Base-by-base conservation (phyloP, 2,329 filamentous ascomycete species). In the Exophiala viscosa region DNA sequence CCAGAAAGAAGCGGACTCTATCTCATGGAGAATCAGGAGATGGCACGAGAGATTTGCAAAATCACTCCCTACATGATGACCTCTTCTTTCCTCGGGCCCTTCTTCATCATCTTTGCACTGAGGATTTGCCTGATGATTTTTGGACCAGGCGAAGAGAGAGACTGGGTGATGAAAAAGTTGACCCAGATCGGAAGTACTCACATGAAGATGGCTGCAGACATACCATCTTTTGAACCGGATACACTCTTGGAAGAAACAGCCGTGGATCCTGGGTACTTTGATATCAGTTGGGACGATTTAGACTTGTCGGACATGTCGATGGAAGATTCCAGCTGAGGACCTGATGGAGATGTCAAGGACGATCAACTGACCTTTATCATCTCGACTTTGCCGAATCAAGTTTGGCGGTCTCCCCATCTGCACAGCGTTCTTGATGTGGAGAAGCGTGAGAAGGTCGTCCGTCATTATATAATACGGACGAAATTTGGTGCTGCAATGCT, bases 71-170 rank as follows among this genome's bases (percentile, higher is more conserved):
- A 45, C 50, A 64, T 64, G 61, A 36, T 62, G 43, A 61, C 49
- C 10, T 64, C 60, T 3, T 62, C 59, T 3, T 64, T 64, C 39
- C 54, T 60, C 2, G 61, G 61, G 11, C 61, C 61, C 3, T 64
- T 62, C 42, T 61, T 59, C 49, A 46, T 59, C 45, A 61, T 56
- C 20, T 64, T 62, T 42, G 61, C 54, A 36, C 44, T 64, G 10
- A 51, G 61, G 32, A 40, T 61, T 1, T 59, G 57, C 41, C 45
- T 63, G 42, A 36, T 58, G 34, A 52, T 58, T 8, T 58, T 63
- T 34, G 57, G 61, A 36, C 55, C 53, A 5, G 55, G 54, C 5
- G 31, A 28, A 10, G 57, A 62, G 40, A 48, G 55, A 20, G 50
- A 54, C 17, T 64, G 61, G 61, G 59, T 62, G 1, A 11, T 60